Conservation (phyloP, 129 eudicot genomes). For the Apium graveolens region DNA sequence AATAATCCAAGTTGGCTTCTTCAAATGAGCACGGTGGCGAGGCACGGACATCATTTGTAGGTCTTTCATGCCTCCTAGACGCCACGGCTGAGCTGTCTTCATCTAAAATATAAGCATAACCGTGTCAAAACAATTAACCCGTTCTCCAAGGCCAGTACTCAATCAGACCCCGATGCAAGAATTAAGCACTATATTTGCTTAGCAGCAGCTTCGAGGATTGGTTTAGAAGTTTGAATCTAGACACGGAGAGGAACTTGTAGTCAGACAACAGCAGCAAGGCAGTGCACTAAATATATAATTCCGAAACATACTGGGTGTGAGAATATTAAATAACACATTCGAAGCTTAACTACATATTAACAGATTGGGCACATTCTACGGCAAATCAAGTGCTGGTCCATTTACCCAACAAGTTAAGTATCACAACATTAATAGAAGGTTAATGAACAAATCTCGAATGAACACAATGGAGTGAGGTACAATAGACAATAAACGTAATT, state of each 20-base stretch:
- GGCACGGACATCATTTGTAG: conserved; percentile 69
- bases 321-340: neutral
- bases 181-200: neutral
- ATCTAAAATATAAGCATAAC: conserved; percentile 50
- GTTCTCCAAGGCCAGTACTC: conserved; percentile 3
- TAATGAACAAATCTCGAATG: too few species aligned
- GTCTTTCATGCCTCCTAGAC: conserved; percentile 73
- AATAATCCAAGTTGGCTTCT: conserved; percentile 83
- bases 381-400: too few species aligned
- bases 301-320: neutral
- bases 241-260: neutral
- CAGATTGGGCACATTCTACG: too few species aligned
- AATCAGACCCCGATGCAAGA: conserved; percentile 6
- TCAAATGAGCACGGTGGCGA: conserved; percentile 68
- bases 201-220: conserved; percentile 12
- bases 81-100: conserved; percentile 79
- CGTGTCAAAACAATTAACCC: conserved; percentile 3
- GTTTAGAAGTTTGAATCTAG: conserved; percentile 22
- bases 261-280: neutral
- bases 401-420: too few species aligned
- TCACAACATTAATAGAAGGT: too few species aligned
- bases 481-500: too few species aligned
- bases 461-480: too few species aligned
- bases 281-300: neutral
- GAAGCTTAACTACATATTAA: neutral